phyloP scores from a whole-genome alignment of 371 early-diverging fungal species.

The Mucor mucedo region DNA sequence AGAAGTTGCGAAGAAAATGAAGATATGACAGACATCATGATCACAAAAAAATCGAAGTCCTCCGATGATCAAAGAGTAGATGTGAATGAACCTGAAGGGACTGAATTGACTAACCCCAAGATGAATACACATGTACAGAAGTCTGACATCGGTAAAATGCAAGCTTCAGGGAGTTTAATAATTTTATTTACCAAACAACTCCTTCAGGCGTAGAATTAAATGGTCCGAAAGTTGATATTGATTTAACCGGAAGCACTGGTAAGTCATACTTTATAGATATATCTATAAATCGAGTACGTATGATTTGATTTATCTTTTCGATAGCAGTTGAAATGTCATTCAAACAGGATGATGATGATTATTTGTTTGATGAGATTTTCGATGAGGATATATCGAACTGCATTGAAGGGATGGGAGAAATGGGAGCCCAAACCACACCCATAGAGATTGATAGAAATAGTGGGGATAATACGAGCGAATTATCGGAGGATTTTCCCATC shows the following conservation, averaged over 20 bases:
- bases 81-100: not conserved
- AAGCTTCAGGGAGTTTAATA: not conserved
- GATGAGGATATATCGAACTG: not conserved
- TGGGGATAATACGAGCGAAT: not conserved
- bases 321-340: not conserved
- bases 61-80: not conserved
- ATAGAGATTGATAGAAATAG: not conserved
- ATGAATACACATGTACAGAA: not conserved
- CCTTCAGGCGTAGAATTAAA: not conserved
- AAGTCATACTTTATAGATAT: not conserved
- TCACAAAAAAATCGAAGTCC: not conserved
- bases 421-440: not conserved
- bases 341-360: not conserved
- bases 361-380: not conserved
- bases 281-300: not conserved
- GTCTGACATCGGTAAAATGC: not conserved
- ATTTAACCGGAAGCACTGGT: not conserved
- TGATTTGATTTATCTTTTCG: not conserved
- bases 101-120: not conserved
- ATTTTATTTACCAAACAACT: too few relatives aligned
- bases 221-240: not conserved
- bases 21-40: not conserved
- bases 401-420: not conserved
- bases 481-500: not conserved
- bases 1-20: not conserved